Evolutionary conservation across 2,329 filamentous ascomycete species (phyloP).

Genomic region (Talaromyces verruculosus): DNA sequence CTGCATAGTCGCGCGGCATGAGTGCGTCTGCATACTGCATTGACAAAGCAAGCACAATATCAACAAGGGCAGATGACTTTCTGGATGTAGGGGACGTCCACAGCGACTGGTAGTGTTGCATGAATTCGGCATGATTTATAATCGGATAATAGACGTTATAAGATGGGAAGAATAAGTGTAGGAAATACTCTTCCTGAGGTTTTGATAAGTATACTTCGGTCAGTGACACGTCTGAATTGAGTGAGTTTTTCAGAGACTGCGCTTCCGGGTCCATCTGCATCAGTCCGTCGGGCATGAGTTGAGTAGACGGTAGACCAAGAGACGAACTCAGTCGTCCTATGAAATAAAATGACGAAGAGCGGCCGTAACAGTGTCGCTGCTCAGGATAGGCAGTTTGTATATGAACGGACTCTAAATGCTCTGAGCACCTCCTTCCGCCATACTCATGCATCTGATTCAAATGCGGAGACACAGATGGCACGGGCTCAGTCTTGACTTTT

Average conservation of each 20-base stretch:
- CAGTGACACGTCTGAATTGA: neutral
- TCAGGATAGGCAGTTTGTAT: slow-evolving; percentile 3
- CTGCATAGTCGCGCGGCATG: slow-evolving; percentile 5
- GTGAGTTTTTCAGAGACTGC: neutral
- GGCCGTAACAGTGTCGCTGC: slow-evolving; percentile 16
- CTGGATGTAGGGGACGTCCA: slow-evolving; percentile 4
- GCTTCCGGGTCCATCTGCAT: slow-evolving; percentile 14
- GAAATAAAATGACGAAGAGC: slow-evolving; percentile 18
- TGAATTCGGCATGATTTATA: slow-evolving; percentile 12
- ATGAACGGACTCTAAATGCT: slow-evolving; percentile 14
- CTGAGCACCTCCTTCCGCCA: neutral
- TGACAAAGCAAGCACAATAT: slow-evolving; percentile 19
- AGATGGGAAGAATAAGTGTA: slow-evolving; percentile 12
- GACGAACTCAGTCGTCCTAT: slow-evolving; percentile 17
- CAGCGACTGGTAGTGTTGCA: slow-evolving; percentile 12
- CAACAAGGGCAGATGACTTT: slow-evolving; percentile 16
- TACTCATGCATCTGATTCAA: neutral
- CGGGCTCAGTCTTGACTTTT: neutral
- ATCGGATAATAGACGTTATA: slow-evolving; percentile 17
- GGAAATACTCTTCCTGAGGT: slow-evolving; percentile 19
- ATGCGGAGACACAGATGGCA: neutral
- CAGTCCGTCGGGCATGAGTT: slow-evolving; percentile 3
- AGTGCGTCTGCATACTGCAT: slow-evolving; percentile 20
- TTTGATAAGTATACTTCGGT: slow-evolving; percentile 13
- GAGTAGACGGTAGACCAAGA: neutral